These are phyloP conservation scores for Solanum tarijense DNA, from an alignment of 257 asterid species.

Conservation along the genomic window DNA sequence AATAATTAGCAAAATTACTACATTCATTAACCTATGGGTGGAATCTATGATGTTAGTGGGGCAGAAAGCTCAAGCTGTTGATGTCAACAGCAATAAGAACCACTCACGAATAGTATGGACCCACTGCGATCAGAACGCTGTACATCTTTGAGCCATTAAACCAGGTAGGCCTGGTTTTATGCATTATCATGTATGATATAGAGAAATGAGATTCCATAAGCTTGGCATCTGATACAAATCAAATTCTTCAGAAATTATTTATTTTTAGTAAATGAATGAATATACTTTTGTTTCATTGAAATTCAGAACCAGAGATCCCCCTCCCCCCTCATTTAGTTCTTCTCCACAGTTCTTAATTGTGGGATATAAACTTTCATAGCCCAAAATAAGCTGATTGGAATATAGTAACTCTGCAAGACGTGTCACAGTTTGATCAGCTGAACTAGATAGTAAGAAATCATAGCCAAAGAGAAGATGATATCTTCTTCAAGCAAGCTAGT, in stretches of 20 bases:
- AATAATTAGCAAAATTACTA: not conserved
- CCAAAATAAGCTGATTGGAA: not conserved
- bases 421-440: not conserved
- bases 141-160: not conserved
- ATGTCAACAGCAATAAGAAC: not conserved
- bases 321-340: not conserved
- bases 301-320: not conserved
- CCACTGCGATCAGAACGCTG: not conserved
- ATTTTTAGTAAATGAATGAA: not conserved
- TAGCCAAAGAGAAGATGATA: not conserved
- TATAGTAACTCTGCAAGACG: not conserved
- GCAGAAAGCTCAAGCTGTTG: not conserved
- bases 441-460: not conserved
- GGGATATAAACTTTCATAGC: not conserved
- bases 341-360: not conserved
- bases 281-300: not conserved
- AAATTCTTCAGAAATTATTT: not conserved
- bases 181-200: not conserved
- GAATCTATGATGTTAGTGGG: not conserved
- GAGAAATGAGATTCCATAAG: not conserved
- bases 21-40: not conserved
- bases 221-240: not conserved
- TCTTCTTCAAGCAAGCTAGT: not conserved
- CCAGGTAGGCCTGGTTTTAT: not conserved
- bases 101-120: not conserved